Evolutionary conservation across 805 yeast species (phyloP), one percentile per base, ranked within the genome.

Genomic region (Cyberlindnera sargentensis): DNA sequence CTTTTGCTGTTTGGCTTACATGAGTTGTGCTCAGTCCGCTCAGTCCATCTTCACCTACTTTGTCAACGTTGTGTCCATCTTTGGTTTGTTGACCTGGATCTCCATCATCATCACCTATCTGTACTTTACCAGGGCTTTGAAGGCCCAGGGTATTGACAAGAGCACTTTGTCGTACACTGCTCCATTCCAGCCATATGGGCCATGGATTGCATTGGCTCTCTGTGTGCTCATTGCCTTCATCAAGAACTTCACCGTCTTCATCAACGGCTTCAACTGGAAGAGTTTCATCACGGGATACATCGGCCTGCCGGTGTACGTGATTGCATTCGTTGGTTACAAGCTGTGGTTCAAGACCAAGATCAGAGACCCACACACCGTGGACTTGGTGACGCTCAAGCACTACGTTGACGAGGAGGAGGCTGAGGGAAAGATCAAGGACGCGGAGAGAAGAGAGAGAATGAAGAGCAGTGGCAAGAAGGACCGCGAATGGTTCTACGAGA

Each of bases 261-360:
- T 84, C 51, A 78, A 78, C 40, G 64, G 61, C 11, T 80, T 84
- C 60, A 73, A 75, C 49, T 80, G 79, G 65, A 76, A 78, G 62
- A 69, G 70, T 20, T 85, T 85, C 58, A 81, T 84, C 56, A 82
- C 91, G 31, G 89, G 90, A 37, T 84, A 84, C 64, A 80, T 84
- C 55, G 84, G 53, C 20, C 26, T 47, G 20, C 87, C 87, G 31
- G 79, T 82, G 8, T 84, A 72, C 53, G 34, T 80, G 31, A 65
- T 76, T 39, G 67, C 74, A 46, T 73, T 66, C 50, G 53, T 73
- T 48, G 87, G 85, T 5, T 80, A 77, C 69, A 82, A 82, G 65
- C n/a, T 80, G 33, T 50, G 65, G 49, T 64, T 63, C 58, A 78
- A 71, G 60, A 70, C 84, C 31, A 71, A 68, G 52, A 46, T 70